These are phyloP conservation scores for Ogataea dorogensis DNA, from an alignment of 805 yeast genomes.

Conservation along the genomic window DNA sequence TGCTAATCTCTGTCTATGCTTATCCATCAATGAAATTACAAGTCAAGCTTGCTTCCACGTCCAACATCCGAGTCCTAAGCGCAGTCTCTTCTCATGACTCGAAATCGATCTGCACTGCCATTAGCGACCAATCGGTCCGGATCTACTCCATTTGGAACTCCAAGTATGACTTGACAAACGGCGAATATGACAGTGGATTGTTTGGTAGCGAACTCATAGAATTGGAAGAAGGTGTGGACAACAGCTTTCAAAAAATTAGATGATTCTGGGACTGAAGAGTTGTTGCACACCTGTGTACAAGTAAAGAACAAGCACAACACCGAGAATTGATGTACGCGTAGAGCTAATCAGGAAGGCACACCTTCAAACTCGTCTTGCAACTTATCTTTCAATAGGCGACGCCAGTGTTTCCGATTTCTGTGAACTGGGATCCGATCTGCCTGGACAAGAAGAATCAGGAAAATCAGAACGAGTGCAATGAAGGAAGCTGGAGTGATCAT, in stretches of 20 bases:
- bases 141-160: conserved; percentile 72
- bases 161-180: conserved; percentile 35
- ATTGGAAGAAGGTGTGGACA: conserved; percentile 51
- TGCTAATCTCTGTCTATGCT: conserved; percentile 57
- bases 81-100: conserved; percentile 67
- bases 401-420: conserved; percentile 66
- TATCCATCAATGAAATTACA: conserved; percentile 61
- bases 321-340: neutral
- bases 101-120: conserved; percentile 64
- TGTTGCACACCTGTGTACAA: conserved; percentile 4
- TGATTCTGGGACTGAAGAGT: conserved; percentile 11
- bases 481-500: conserved; percentile 68
- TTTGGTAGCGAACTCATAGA: conserved; percentile 60
- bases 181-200: conserved; percentile 38
- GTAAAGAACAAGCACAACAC: conserved; percentile 9
- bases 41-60: conserved; percentile 47
- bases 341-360: conserved; percentile 70
- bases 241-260: conserved; percentile 27
- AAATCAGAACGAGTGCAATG: conserved; percentile 51
- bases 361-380: conserved; percentile 76
- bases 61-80: conserved; percentile 59
- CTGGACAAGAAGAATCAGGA: conserved; percentile 53
- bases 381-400: conserved; percentile 50
- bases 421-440: conserved; percentile 66
- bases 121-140: conserved; percentile 75